These are phyloP conservation scores for Perkinsela sp. DNA, from an alignment of 208 protist species.

Conservation along the genomic window DNA sequence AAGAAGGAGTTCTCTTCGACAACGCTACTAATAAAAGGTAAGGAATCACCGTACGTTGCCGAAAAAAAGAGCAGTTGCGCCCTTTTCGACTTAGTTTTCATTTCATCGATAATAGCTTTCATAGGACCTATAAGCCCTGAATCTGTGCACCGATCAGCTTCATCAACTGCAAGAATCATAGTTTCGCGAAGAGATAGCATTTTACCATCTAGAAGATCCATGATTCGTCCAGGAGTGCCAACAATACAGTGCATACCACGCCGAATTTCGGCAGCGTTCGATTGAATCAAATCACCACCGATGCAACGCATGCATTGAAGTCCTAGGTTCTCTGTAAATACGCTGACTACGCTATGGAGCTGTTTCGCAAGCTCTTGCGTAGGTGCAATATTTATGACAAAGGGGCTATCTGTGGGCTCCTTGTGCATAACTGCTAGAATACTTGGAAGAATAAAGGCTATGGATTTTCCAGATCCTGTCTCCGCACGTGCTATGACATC, in stretches of 20 bases:
- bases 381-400: conserved; percentile 76
- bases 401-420: conserved; percentile 50
- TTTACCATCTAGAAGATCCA: conserved; percentile 45
- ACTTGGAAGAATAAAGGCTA: conserved; percentile 91
- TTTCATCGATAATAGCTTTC: conserved; percentile 68
- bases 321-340: conserved; percentile 77
- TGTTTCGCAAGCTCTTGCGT: conserved; percentile 87
- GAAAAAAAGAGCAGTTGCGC: conserved; percentile 66
- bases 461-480: conserved; percentile 96
- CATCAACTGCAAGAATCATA: conserved; percentile 84
- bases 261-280: conserved; percentile 82
- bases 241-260: conserved; percentile 74
- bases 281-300: conserved; percentile 75
- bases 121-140: conserved; percentile 82
- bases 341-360: conserved; percentile 81
- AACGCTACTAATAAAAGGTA: neutral
- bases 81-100: conserved; percentile 74
- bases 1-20: neutral
- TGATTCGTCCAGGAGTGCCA: conserved; percentile 61
- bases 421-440: conserved; percentile 61
- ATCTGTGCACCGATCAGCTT: conserved; percentile 96
- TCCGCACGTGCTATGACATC: conserved; percentile 97
- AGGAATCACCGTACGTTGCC: conserved; percentile 38
- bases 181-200: conserved; percentile 54
- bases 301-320: conserved; percentile 81